Percentiles rank a stretch among this genome's conserved stretches.
phyloP scores from a whole-genome alignment of 371 early-diverging fungal genomes.

The Mortierella sp. region DNA sequence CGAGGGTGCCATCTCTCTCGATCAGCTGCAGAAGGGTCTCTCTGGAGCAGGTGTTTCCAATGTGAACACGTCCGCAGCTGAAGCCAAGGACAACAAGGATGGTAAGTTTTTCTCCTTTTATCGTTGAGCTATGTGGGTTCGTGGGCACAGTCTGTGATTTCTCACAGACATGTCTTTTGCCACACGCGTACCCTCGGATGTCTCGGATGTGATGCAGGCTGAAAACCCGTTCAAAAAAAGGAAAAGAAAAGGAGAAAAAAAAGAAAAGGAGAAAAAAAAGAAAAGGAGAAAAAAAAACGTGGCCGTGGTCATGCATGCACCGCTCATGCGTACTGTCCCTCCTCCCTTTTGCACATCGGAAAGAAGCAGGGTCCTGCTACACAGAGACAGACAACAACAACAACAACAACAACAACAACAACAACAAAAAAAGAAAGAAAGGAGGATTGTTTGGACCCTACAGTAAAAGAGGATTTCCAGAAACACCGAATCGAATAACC shows the following conservation, averaged over 20 bases:
- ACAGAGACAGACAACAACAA: background rate
- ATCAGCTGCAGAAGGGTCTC: slow-evolving; percentile 44
- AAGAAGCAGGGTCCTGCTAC: background rate
- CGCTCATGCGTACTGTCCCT: slow-evolving; percentile 1
- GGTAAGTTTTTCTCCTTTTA: slow-evolving; percentile 13
- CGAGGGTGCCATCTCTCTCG: slow-evolving; percentile 48
- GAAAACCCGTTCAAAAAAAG: background rate
- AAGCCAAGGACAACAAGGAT: slow-evolving; percentile 24
- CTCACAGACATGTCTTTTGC: slow-evolving; percentile 1
- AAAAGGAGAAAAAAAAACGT: background rate
- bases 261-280: background rate
- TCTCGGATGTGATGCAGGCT: background rate
- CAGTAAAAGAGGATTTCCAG: background rate
- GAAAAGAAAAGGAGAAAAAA: too few species aligned
- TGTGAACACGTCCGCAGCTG: slow-evolving; percentile 5
- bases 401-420: too few species aligned
- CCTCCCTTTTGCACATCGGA: background rate
- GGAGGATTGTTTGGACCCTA: background rate
- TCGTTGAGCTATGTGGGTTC: background rate
- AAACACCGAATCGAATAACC: slow-evolving; percentile 4
- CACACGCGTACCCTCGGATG: background rate
- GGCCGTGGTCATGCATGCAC: slow-evolving; percentile 14
- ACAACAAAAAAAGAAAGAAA: background rate
- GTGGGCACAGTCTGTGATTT: background rate
- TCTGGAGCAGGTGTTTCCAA: slow-evolving; percentile 31